Evolutionary conservation across 75 land plant genomes (phyloP).

Genomic region (Selaginella tamariscina): DNA sequence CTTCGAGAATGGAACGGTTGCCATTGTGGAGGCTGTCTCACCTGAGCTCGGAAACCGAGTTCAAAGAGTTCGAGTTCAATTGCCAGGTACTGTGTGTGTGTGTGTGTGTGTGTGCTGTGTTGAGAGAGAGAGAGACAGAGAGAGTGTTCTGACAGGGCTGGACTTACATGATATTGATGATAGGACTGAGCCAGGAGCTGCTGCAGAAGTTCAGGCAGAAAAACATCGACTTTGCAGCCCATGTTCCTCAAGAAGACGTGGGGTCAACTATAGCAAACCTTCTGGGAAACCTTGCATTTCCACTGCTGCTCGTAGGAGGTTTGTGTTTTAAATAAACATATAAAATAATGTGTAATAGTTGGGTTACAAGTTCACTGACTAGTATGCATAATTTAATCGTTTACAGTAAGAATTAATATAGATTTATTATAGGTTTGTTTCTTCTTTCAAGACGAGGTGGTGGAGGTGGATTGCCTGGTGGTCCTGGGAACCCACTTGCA

Average conservation of each 20-base stretch:
- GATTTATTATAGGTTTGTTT: no score
- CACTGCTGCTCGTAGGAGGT: conserved; percentile 74
- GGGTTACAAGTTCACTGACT: no score
- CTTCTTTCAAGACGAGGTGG: conserved; percentile 76
- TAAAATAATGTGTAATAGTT: no score
- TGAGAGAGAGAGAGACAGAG: no score
- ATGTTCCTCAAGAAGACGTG: conserved; percentile 85
- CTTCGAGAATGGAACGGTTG: conserved; percentile 10
- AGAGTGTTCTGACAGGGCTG: no score
- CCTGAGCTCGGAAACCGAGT: conserved; percentile 87
- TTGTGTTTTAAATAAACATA: no score
- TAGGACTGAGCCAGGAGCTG: conserved; percentile 81
- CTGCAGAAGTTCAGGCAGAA: conserved; percentile 87
- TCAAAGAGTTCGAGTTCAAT: conserved; percentile 86
- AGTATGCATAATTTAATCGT: no score
- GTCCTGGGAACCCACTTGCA: conserved; percentile 86
- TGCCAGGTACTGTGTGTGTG: no score
- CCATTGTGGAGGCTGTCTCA: conserved; percentile 55
- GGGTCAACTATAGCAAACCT: conserved; percentile 66
- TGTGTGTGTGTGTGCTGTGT: no score
- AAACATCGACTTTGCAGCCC: conserved; percentile 92
- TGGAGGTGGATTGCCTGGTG: conserved; percentile 88
- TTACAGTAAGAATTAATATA: no score
- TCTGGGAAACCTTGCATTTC: conserved; percentile 89
- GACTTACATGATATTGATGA: no score